A percentile compares a stretch with the other conserved stretches of the same genome.
Evolutionary conservation across 192 early-diverging fungal species (phyloP).

Genomic region (Coemansia sp.): DNA sequence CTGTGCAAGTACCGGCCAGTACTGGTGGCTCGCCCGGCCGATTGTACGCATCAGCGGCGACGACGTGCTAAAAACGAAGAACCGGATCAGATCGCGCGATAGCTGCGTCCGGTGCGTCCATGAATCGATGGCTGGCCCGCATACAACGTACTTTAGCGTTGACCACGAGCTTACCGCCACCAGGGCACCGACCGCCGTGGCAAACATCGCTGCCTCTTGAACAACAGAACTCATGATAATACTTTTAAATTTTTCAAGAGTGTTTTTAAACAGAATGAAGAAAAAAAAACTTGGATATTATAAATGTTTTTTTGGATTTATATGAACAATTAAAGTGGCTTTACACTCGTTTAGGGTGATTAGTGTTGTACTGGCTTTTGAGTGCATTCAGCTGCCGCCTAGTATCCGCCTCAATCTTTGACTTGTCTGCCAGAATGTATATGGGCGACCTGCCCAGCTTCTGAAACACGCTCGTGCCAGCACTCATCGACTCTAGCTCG

Average conservation of each 20-base stretch:
- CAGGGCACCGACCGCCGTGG: neutral
- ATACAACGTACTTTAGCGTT: neutral
- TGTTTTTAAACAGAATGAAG: too few species aligned
- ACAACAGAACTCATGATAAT: too few species aligned
- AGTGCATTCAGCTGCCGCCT: slow-evolving; percentile 3
- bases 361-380: neutral
- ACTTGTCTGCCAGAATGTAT: slow-evolving; percentile 14
- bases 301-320: too few species aligned
- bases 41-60: neutral
- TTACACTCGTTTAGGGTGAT: neutral
- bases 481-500: slow-evolving; percentile 33
- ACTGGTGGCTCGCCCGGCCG: neutral
- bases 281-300: too few species aligned
- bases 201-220: neutral
- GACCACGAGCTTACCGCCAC: neutral
- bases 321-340: too few species aligned
- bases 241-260: too few species aligned
- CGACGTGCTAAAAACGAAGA: neutral
- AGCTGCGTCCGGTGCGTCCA: slow-evolving; percentile 28
- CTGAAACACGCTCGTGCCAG: slow-evolving; percentile 26
- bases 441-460: slow-evolving; percentile 17
- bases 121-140: neutral
- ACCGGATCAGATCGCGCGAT: slow-evolving; percentile 18
- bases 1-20: neutral
- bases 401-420: slow-evolving; percentile 8